Conservation (phyloP, 352 stramenopile species). For the Phytopythium helicoides region DNA sequence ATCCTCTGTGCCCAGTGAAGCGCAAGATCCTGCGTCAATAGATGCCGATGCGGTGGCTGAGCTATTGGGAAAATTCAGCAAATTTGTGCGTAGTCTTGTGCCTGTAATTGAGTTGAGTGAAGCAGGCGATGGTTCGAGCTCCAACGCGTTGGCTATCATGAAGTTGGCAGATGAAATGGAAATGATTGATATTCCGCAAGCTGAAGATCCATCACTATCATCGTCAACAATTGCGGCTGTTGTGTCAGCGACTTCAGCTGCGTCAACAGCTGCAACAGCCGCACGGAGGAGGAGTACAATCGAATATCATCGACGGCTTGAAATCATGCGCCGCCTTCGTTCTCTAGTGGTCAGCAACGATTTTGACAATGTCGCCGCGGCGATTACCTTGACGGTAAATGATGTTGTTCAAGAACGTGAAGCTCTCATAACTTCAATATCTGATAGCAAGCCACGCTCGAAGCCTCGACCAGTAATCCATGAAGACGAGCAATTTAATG, state of each 20-base stretch:
- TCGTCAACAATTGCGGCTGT: neutral
- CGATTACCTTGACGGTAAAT: conserved; percentile 20
- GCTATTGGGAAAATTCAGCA: conserved; percentile 51
- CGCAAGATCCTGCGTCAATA: conserved; percentile 3
- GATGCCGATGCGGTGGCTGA: conserved; percentile 36
- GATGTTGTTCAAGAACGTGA: conserved; percentile 25
- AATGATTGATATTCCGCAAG: neutral
- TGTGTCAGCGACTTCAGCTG: neutral
- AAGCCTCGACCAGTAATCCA: conserved; percentile 9
- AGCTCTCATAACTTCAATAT: conserved; percentile 11
- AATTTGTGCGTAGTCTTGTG: conserved; percentile 58
- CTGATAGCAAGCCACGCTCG: neutral
- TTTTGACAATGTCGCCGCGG: conserved; percentile 14
- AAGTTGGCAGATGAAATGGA: conserved; percentile 60
- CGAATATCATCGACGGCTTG: conserved; percentile 11
- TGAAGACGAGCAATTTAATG: conserved; percentile 9
- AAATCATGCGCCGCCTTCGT: conserved; percentile 17
- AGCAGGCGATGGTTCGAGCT: conserved; percentile 11
- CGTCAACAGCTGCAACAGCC: neutral
- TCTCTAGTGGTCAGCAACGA: conserved; percentile 11
- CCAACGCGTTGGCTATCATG: conserved; percentile 44
- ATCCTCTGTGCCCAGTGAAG: conserved; percentile 9
- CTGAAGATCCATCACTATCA: neutral
- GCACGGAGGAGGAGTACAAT: conserved; percentile 6
- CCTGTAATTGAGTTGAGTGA: conserved; percentile 31